Evolutionary conservation across 2,329 filamentous ascomycete species (phyloP), one percentile per base, ranked within the genome.

Genomic region (Emergomyces orientalis): DNA sequence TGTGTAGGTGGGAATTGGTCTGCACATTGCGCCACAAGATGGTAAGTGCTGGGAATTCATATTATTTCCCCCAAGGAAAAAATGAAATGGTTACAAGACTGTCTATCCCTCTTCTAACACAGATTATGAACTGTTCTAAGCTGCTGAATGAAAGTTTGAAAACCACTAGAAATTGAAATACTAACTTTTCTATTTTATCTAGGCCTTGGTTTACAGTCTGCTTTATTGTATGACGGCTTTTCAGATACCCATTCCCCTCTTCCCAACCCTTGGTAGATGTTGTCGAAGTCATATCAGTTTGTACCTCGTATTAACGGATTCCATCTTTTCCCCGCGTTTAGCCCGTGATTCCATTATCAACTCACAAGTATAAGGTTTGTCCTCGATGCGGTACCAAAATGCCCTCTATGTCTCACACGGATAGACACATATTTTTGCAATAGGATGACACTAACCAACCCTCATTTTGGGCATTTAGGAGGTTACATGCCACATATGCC

Each of bases 301-400:
- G 9, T 34, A 11, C 11, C 14, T 57, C 39, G 19, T 25, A 58
- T 45, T 17, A 45, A 59, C 39, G 34, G 41, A 41, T 30, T 41
- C 6, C n/a, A 45, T 34, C 27, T 62, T n/a, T 14, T 39, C 37
- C 49, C 14, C 30, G 6, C n/a, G 47, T 52, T 14, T 60, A 70
- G 69, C 73, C 73, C 7, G 61, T 74, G 27, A 66, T 75, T 39
- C 73, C 73, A 11, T 67, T 74, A 13, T 67, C 72, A 22, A 65
- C 65, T 17, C 67, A 70, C 63, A 75, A 73, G 57, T 71, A 73
- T 60, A 84, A 86, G 72, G 86, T 88, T 80, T 72, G 80, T 74
- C 59, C 63, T 62, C 34, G n/a, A 37, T n/a, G 7, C 8, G 14
- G 47, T 13, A 8, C 17, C 5, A 1, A 37, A 39, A 55, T 19